Evolutionary conservation across 257 asterid species (phyloP), one percentile per base, ranked within the genome.

Genomic region (Solanum bulbocastanum): DNA sequence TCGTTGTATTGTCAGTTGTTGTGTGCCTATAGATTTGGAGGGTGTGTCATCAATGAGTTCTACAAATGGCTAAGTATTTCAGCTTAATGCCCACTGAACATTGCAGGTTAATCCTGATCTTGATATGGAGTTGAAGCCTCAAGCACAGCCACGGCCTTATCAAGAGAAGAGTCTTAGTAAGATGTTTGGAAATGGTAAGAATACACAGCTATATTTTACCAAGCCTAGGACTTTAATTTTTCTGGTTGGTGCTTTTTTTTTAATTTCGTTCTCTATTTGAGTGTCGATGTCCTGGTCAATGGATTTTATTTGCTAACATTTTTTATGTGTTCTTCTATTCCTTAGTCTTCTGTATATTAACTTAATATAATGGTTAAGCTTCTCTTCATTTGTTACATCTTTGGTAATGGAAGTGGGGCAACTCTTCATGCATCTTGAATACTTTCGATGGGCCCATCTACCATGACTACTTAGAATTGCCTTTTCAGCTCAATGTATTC

Each of bases 91-190:
- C 87, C 88, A 35, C 83, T 75, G 86, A 60, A 71, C 83, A 75
- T 72, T 87, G 87, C 94, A 97, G 99, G 94, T 96, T 87, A 97
- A 97, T 94, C 99, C 99, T 85, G 96, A 97, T 92, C 98, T 97
- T 89, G 99, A 93, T 88, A 94, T 97, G 92, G 99, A 97, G 92
- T 88, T 97, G 94, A 96, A 96, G 92, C 99, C 99, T 78, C 98
- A 96, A 87, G 99, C 99, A 12, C 98, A 96, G 87, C 99, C 99
- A 69, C 96, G 99, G 14, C 99, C 99, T 52, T 97, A 97, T 92
- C 99, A 97, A 92, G 99, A 96, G 90, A 97, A 97, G 92, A 97
- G 98, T 96, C 96, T 94, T 14, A 94, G 98, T 89, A 95, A 95
- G 90, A 95, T 95, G 98, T 95, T 95, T 91, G 98, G 98, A 90